Evolutionary conservation across 1,139 yeast genomes (phyloP).

Genomic region (Wickerhamomyces sp.): DNA sequence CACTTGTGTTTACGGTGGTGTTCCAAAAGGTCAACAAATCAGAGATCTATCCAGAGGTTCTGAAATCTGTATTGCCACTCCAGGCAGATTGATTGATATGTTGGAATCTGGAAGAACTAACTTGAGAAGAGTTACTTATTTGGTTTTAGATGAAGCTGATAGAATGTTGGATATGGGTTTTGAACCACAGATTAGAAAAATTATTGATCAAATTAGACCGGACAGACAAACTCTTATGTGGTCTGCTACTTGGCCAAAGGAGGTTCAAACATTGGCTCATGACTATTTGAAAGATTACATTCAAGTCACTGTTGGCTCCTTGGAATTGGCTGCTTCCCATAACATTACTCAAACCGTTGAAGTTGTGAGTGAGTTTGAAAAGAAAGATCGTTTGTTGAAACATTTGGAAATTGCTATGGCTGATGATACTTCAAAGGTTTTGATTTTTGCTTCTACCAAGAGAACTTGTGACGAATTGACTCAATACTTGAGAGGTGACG

Average conservation of each 20-base stretch:
- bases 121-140: conserved; percentile 91
- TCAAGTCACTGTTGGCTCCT: conserved; percentile 94
- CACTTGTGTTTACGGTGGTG: conserved; percentile 99
- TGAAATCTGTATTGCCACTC: conserved; percentile 94
- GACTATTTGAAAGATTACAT: conserved; percentile 91
- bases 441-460: conserved; percentile 91
- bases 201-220: conserved; percentile 92
- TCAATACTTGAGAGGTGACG: conserved; percentile 85
- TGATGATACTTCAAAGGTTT: conserved; percentile 69
- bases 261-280: conserved; percentile 85
- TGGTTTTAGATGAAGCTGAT: conserved; percentile 96
- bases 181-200: conserved; percentile 94
- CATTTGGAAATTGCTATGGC: conserved; percentile 82
- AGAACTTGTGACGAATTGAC: conserved; percentile 97
- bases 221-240: conserved; percentile 98
- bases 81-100: conserved; percentile 98
- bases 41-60: conserved; percentile 94
- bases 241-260: conserved; percentile 99
- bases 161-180: conserved; percentile 97
- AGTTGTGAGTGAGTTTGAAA: conserved; percentile 86
- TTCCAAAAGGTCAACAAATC: conserved; percentile 95
- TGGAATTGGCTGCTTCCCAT: conserved; percentile 94
- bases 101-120: conserved; percentile 93
- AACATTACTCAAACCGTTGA: conserved; percentile 92
- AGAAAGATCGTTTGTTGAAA: conserved; percentile 83